Evolutionary conservation across 768 basidiomycete genomes (phyloP).

Genomic region (Mycena sanguinolenta): DNA sequence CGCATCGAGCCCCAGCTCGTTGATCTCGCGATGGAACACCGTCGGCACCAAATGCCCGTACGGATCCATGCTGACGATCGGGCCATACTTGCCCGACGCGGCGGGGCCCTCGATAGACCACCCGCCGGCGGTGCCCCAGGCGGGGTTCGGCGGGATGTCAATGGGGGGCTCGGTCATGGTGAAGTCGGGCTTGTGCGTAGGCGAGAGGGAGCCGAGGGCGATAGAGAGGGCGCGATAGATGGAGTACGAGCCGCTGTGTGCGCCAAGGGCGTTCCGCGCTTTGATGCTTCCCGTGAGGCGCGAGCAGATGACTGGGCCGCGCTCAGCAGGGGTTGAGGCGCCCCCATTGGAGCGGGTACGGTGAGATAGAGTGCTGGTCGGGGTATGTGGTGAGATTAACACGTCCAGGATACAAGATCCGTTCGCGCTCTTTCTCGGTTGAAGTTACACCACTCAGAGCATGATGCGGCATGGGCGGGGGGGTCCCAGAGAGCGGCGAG

Average conservation of each 20-base stretch:
- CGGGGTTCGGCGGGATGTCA: constrained; percentile 77
- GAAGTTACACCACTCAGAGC: constrained; percentile 35
- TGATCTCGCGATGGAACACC: constrained; percentile 73
- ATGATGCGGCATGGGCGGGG: constrained; percentile 39
- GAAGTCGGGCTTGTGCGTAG: constrained; percentile 87
- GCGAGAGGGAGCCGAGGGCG: constrained; percentile 87
- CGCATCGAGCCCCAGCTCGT: constrained; percentile 81
- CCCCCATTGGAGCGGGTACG: constrained; percentile 89
- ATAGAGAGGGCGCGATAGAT: constrained; percentile 95
- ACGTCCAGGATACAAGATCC: constrained; percentile 82
- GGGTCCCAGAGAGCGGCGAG: constrained; percentile 18
- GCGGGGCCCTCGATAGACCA: constrained; percentile 58
- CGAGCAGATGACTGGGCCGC: constrained; percentile 92
- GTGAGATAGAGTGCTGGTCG: constrained; percentile 91
- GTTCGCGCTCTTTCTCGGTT: constrained; percentile 78
- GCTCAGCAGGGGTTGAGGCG: constrained; percentile 67
- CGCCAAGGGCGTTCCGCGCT: constrained; percentile 93
- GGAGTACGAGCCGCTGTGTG: constrained; percentile 93
- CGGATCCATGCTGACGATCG: constrained; percentile 92
- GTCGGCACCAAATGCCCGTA: constrained; percentile 91
- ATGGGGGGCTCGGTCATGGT: constrained; percentile 88
- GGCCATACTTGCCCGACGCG: constrained; percentile 26
- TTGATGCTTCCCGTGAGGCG: constrained; percentile 89
- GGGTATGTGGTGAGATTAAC: constrained; percentile 93
- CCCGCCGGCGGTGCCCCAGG: constrained; percentile 63